Percentiles rank a stretch among this genome's conserved stretches.
These are phyloP conservation scores for Fragaria vesca DNA, from an alignment of 306 rosid species.

Conservation along the genomic window DNA sequence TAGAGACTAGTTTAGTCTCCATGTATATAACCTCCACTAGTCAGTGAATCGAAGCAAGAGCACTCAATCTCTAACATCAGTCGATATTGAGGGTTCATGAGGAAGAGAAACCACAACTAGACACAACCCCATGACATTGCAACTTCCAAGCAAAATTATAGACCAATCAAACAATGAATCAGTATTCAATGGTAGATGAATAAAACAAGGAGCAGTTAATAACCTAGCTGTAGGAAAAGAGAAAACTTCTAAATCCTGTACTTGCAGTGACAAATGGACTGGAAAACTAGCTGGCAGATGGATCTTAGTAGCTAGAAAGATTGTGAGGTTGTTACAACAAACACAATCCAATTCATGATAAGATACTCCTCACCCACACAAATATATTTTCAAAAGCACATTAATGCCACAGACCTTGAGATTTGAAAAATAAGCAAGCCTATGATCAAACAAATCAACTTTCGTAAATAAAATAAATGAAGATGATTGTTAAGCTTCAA, in stretches of 20 bases:
- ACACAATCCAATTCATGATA: neutral
- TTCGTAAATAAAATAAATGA: neutral
- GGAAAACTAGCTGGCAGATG: neutral
- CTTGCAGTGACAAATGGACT: neutral
- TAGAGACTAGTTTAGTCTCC: too few species aligned
- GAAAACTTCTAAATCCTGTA: neutral
- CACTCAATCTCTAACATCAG: neutral
- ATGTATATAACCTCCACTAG: neutral
- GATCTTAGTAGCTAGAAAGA: neutral
- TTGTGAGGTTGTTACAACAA: neutral
- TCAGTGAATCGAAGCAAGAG: neutral
- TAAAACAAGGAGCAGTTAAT: neutral
- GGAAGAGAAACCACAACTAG: neutral
- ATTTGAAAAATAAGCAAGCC: neutral
- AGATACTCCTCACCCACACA: neutral
- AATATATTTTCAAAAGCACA: neutral
- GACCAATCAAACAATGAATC: neutral
- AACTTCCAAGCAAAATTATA: neutral
- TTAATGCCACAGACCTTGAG: neutral
- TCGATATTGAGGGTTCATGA: neutral
- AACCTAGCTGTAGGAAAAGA: neutral
- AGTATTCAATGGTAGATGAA: neutral
- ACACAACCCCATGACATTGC: neutral
- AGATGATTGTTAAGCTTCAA: neutral
- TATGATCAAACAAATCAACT: too few species aligned